Conservation (phyloP, 306 rosid species). For the Betula pendula region DNA sequence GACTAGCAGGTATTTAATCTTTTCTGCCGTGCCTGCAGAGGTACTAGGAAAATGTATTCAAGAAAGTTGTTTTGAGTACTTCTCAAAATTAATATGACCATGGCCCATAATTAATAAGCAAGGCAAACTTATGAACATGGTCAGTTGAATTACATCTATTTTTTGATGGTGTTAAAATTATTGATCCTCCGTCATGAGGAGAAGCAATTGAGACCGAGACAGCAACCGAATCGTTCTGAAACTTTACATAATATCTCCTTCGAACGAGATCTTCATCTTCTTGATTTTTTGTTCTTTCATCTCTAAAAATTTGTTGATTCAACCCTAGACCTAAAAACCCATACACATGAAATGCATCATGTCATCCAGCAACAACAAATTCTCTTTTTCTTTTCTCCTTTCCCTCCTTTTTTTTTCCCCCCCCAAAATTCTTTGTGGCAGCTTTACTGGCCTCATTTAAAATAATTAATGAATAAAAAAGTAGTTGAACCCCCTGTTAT, state of each 20-base stretch:
- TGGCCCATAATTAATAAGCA: not conserved
- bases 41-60: not conserved
- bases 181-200: too few species aligned
- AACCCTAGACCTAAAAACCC: conserved; percentile 36
- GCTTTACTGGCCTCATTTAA: conserved; percentile 41
- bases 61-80: not conserved
- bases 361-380: conserved; percentile 16
- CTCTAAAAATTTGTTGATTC: too few species aligned
- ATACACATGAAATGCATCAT: conserved; percentile 44
- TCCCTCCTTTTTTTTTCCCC: conserved; percentile 8
- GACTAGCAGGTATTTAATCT: not conserved
- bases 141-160: too few species aligned
- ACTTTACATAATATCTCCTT: too few species aligned
- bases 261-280: too few species aligned
- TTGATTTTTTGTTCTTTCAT: too few species aligned
- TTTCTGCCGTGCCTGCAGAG: not conserved
- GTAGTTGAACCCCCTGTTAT: conserved; percentile 26
- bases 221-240: too few species aligned
- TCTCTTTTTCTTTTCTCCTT: conserved; percentile 15
- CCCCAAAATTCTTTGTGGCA: conserved; percentile 34
- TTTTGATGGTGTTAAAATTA: too few species aligned
- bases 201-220: too few species aligned
- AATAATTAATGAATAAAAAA: conserved; percentile 24
- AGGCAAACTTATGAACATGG: not conserved
- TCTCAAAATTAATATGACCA: not conserved